phyloP scores from a whole-genome alignment of 192 early-diverging fungal genomes.

The Coemansia furcata region DNA sequence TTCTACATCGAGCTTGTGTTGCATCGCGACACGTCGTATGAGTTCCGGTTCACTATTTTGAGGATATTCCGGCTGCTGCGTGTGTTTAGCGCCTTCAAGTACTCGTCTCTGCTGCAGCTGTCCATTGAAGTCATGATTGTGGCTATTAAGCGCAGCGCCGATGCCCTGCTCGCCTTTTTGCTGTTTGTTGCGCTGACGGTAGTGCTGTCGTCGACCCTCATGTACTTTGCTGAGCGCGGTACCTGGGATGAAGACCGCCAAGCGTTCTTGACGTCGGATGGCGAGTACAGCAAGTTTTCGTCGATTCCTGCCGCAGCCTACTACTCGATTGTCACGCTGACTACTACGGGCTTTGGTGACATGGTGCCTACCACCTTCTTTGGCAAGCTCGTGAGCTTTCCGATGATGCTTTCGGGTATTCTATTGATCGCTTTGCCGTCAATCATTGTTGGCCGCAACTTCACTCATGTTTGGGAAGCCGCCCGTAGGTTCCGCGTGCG shows the following conservation, averaged over 20 bases:
- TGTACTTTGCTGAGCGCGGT: conserved; percentile 83
- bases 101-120: conserved; percentile 77
- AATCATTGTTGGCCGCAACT: conserved; percentile 81
- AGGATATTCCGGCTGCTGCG: conserved; percentile 72
- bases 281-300: conserved; percentile 72
- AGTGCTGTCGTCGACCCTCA: conserved; percentile 69
- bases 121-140: conserved; percentile 83
- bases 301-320: conserved; percentile 77
- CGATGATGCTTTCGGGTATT: conserved; percentile 81
- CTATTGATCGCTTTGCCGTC: conserved; percentile 78
- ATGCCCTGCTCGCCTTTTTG: conserved; percentile 70
- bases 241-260: conserved; percentile 65
- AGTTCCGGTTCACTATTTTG: conserved; percentile 81
- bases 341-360: conserved; percentile 78
- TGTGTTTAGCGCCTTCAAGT: conserved; percentile 79
- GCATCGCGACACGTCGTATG: conserved; percentile 67
- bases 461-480: conserved; percentile 79
- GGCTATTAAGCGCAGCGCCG: conserved; percentile 69
- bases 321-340: conserved; percentile 76
- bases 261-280: conserved; percentile 64
- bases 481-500: conserved; percentile 42
- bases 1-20: conserved; percentile 75
- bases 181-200: conserved; percentile 72
- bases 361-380: conserved; percentile 79
- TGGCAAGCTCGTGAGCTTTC: conserved; percentile 76